A percentile compares a stretch with the other conserved stretches of the same genome.
These are phyloP conservation scores for Hypoxylon sp. DNA, from an alignment of 2,329 filamentous ascomycete species.

Conservation along the genomic window DNA sequence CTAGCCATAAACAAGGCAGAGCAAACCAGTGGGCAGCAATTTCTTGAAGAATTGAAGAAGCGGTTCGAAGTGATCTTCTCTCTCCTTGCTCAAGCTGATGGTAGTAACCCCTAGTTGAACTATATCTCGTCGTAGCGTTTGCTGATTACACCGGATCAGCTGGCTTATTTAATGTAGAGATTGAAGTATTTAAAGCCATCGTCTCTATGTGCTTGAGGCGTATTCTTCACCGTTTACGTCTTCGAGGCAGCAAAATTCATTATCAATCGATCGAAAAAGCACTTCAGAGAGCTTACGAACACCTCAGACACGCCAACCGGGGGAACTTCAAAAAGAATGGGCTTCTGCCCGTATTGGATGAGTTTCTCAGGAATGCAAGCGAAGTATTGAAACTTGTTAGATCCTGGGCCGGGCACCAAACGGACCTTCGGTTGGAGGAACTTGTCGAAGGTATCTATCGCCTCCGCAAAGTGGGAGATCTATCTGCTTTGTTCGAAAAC, in stretches of 20 bases:
- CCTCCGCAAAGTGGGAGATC: conserved; percentile 44
- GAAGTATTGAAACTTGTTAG: conserved; percentile 47
- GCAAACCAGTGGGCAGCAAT: conserved; percentile 35
- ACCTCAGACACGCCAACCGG: conserved; percentile 2
- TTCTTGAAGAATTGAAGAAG: conserved; percentile 40
- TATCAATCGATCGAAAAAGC: conserved; percentile 37
- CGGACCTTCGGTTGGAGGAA: conserved; percentile 40
- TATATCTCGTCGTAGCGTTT: not conserved
- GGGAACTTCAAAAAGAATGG: not conserved
- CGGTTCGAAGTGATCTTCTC: conserved; percentile 43
- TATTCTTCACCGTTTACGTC: conserved; percentile 51
- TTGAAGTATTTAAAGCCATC: conserved; percentile 50
- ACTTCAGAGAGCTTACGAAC: conserved; percentile 18
- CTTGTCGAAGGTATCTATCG: conserved; percentile 53
- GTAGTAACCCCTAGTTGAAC: conserved; percentile 12
- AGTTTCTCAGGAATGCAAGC: conserved; percentile 45
- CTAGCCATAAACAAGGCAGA: conserved; percentile 54
- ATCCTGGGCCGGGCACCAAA: conserved; percentile 50
- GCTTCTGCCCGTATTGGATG: conserved; percentile 1
- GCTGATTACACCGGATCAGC: conserved; percentile 14
- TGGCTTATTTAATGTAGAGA: conserved; percentile 22
- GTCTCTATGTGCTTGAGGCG: conserved; percentile 54
- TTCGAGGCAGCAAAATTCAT: conserved; percentile 18
- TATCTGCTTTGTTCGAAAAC: conserved; percentile 35
- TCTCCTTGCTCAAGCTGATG: conserved; percentile 27